Evolutionary conservation across 2,329 filamentous ascomycete species (phyloP).

Genomic region (Talaromyces sp.): DNA sequence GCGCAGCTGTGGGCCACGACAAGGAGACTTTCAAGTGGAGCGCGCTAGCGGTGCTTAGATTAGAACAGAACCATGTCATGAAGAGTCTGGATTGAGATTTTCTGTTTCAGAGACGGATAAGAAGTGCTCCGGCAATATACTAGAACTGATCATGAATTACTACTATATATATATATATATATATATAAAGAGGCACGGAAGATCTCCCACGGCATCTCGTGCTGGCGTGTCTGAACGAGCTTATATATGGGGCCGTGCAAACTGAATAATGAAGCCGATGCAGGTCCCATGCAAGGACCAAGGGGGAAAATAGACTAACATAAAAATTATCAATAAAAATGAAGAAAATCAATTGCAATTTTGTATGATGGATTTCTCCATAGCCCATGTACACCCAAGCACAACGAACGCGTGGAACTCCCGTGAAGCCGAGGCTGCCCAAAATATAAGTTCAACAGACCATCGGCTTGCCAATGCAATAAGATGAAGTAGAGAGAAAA

Average conservation of each 20-base stretch:
- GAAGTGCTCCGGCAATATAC: too few relatives aligned
- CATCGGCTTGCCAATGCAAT: conserved; percentile 20
- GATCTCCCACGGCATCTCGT: neutral
- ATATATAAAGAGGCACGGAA: neutral
- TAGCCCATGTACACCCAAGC: conserved; percentile 2
- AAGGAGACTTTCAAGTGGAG: conserved; percentile 22
- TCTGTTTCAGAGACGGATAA: neutral
- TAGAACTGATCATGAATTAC: neutral
- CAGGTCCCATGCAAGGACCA: neutral
- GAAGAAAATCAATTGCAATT: conserved; percentile 5
- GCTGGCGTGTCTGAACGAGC: neutral
- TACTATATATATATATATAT: too few relatives aligned
- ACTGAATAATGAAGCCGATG: neutral
- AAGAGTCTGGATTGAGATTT: conserved; percentile 3
- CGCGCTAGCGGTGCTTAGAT: conserved; percentile 25
- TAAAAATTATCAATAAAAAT: conserved; percentile 2
- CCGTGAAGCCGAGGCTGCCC: conserved; percentile 18
- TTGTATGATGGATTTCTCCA: conserved; percentile 1
- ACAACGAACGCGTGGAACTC: conserved; percentile 20
- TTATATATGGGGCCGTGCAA: neutral
- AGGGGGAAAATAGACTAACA: too few relatives aligned
- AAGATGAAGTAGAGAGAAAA: neutral
- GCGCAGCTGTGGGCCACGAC: conserved; percentile 28
- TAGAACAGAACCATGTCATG: conserved; percentile 21
- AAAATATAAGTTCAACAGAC: conserved; percentile 11